Percentiles rank a stretch among this genome's conserved stretches.
These are phyloP conservation scores for Amyloporia xantha DNA, from an alignment of 768 basidiomycete species.

Conservation along the genomic window DNA sequence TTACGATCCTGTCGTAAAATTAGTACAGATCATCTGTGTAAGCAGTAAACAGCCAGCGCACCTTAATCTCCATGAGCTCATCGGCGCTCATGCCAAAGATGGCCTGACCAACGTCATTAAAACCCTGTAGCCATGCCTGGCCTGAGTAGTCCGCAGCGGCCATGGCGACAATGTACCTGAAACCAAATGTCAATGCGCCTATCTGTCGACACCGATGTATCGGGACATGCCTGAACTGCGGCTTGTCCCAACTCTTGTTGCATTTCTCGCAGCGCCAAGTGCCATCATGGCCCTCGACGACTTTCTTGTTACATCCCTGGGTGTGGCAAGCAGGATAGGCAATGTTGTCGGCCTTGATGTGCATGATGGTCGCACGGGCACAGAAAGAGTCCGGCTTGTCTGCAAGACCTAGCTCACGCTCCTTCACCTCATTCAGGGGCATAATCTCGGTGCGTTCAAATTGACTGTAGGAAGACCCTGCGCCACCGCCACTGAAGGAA, in stretches of 20 bases:
- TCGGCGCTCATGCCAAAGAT: slow-evolving; percentile 78
- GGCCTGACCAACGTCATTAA: slow-evolving; percentile 82
- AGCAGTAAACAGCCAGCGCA: slow-evolving; percentile 19
- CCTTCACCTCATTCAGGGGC: slow-evolving; percentile 72
- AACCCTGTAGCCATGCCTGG: slow-evolving; percentile 90
- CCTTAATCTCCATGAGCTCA: slow-evolving; percentile 70
- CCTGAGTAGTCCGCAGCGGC: slow-evolving; percentile 87
- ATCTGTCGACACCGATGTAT: slow-evolving; percentile 39
- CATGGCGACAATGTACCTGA: slow-evolving; percentile 75
- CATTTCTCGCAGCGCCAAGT: slow-evolving; percentile 98
- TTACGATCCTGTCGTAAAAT: slow-evolving; percentile 43
- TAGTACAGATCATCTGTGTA: neutral
- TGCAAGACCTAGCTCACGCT: slow-evolving; percentile 62
- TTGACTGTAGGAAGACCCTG: slow-evolving; percentile 27
- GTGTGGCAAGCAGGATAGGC: slow-evolving; percentile 86
- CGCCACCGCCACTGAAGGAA: slow-evolving; percentile 38
- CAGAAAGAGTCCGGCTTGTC: slow-evolving; percentile 82
- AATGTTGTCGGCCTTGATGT: slow-evolving; percentile 77
- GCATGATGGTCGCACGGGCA: slow-evolving; percentile 76
- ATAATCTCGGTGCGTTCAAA: slow-evolving; percentile 73
- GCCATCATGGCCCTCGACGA: slow-evolving; percentile 54
- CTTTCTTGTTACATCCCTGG: slow-evolving; percentile 85
- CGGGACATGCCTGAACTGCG: too few relatives aligned
- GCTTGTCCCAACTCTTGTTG: slow-evolving; percentile 57
- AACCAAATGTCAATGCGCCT: too few relatives aligned